Evolutionary conservation across 2,329 filamentous ascomycete species (phyloP), one percentile per base, ranked within the genome.

Genomic region (Sporothrix luriei): DNA sequence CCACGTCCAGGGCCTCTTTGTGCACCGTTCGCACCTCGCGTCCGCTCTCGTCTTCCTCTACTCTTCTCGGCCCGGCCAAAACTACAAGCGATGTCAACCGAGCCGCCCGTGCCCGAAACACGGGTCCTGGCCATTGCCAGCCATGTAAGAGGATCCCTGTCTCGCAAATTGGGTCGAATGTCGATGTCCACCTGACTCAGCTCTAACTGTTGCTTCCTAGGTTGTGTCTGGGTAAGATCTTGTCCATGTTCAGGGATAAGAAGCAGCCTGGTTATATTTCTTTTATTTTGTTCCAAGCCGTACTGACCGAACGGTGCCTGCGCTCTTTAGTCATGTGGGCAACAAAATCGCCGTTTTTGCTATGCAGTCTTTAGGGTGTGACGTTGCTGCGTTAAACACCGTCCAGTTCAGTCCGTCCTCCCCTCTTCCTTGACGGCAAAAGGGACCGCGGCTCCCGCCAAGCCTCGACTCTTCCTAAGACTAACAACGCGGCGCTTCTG

Each of bases 301-400:
- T 61, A 26, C 57, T 62, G 21, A 62, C 57, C 21, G 19, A 19
- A 16, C 38, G n/a, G 10, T 33, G 33, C 33, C 33, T 33, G 11
- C 38, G 46, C n/a, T 38, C 9, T n/a, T 16, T 78, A 97, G 95
- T 78, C 94, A 97, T 85, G 95, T 99, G 74, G 95, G 95, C 66
- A 99, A 99, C 79, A 97, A 94, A 76, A 97, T 99, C 84, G 94
- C 94, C 54, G 93, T 93, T 1, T 96, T 97, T 77, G 92, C 94
- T 74, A 90, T 99, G 85, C 94, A 99, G 79, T 91, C 91, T 0
- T 82, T 99, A 66, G 95, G 95, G 62, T 97, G 93, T 77, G 94
- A 99, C 76, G 94, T 97, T 7, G 91, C 93, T 10, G 92, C 93
- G 2, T 85, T 99, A 76, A 97, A 99, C 78, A 99, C 95, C 0